A percentile compares a stretch with the other conserved stretches of the same genome.
Evolutionary conservation across 1,139 yeast species (phyloP).

Genomic region (Kurtzmaniella quercitrusa): DNA sequence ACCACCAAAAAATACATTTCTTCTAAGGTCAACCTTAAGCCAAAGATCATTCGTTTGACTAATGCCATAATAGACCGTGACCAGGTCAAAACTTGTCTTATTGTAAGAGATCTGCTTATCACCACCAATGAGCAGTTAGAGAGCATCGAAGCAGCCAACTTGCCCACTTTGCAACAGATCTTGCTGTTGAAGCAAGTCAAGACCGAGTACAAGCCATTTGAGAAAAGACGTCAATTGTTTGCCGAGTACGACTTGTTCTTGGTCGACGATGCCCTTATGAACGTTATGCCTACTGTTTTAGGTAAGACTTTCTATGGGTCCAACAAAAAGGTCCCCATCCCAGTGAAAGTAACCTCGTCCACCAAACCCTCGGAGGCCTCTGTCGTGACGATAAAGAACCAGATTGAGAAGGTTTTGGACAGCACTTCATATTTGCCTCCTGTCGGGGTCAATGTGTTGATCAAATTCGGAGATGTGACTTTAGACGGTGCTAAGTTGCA

Average conservation of each 20-base stretch:
- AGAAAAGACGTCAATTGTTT: slow-evolving; percentile 63
- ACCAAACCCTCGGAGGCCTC: slow-evolving; percentile 42
- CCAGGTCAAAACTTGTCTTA: slow-evolving; percentile 61
- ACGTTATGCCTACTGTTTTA: slow-evolving; percentile 74
- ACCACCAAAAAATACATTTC: slow-evolving; percentile 62
- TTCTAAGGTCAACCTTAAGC: slow-evolving; percentile 65
- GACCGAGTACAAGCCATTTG: slow-evolving; percentile 64
- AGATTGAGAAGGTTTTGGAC: slow-evolving; percentile 52
- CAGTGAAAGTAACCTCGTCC: slow-evolving; percentile 50
- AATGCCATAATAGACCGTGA: slow-evolving; percentile 44
- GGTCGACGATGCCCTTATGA: slow-evolving; percentile 77
- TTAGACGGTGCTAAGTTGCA: slow-evolving; percentile 32
- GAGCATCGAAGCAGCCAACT: slow-evolving; percentile 51
- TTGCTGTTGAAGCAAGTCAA: slow-evolving; percentile 56
- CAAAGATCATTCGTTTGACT: slow-evolving; percentile 56
- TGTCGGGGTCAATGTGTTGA: slow-evolving; percentile 63
- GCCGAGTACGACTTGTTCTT: slow-evolving; percentile 67
- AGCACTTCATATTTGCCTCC: slow-evolving; percentile 68
- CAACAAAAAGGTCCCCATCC: slow-evolving; percentile 63
- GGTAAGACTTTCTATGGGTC: slow-evolving; percentile 72
- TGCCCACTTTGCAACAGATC: slow-evolving; percentile 45
- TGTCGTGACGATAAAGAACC: slow-evolving; percentile 51
- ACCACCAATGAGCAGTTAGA: slow-evolving; percentile 57
- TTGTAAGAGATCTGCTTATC: slow-evolving; percentile 64
- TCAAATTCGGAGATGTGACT: slow-evolving; percentile 63